Evolutionary conservation across 176 grass and related monocot genomes (phyloP).

Genomic region (Olyra latifolia): DNA sequence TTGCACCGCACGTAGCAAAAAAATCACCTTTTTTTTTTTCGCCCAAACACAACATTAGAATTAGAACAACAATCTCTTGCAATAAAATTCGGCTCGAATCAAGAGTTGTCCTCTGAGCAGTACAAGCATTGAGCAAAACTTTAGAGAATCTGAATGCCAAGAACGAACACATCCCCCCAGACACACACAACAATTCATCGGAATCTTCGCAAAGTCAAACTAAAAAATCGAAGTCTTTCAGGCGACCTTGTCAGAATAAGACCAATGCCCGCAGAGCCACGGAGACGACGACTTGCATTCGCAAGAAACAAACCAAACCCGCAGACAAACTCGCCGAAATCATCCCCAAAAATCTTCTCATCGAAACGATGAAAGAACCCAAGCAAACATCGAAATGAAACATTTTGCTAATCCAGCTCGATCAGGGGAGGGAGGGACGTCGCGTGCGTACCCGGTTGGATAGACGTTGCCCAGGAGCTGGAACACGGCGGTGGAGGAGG

Average conservation of each 20-base stretch:
- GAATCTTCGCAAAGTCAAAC: neutral
- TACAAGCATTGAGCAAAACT: neutral
- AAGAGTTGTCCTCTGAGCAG: neutral
- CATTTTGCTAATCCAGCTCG: neutral
- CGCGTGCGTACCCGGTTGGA: slow-evolving; percentile 49
- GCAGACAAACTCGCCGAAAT: neutral
- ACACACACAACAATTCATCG: neutral
- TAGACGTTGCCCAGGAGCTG: slow-evolving; percentile 78
- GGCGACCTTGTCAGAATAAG: slow-evolving; percentile 8
- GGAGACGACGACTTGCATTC: neutral
- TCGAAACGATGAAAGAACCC: neutral
- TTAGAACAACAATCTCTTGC: neutral
- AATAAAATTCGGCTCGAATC: neutral
- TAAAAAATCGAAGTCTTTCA: neutral
- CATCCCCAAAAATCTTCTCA: neutral
- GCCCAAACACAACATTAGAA: neutral
- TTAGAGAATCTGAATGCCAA: neutral
- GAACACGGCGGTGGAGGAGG: slow-evolving; percentile 54
- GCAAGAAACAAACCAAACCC: neutral
- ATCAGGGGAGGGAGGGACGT: neutral
- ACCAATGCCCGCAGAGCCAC: slow-evolving; percentile 22
- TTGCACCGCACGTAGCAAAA: neutral
- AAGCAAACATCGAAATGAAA: neutral
- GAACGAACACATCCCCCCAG: neutral
- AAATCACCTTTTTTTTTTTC: neutral